Evolutionary conservation across 805 yeast genomes (phyloP), one percentile per base, ranked within the genome.

Genomic region (Isabelozyma pseudorhagii): DNA sequence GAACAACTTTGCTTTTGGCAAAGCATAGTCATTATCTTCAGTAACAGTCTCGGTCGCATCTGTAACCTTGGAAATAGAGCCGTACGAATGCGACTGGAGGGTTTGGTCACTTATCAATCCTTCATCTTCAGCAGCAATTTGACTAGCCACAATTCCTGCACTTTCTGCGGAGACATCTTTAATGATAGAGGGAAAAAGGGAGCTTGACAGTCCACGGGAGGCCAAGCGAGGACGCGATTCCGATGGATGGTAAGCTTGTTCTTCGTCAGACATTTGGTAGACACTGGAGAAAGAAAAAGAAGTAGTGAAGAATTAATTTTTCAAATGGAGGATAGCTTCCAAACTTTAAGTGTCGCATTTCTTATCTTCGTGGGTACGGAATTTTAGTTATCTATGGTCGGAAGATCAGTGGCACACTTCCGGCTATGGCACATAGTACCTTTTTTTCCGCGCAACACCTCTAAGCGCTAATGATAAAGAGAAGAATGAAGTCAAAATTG

Each of bases 121-220:
- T 27, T 57, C 63, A 15, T 66, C 68, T 53, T 71, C 75, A 2
- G 72, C 72, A 3, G 67, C 68, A 6, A 71, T 31, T 46, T 69
- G 75, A 11, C 69, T 65, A 6, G 75, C 75, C 3, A 69, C 55
- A 3, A 68, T 13, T 1, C 75, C 77, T 1, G 74, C 54, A 4
- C 59, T 50, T 1, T 65, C 74, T 0, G 74, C 51, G 2, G 72
- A 62, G 18, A 58, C 44, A 48, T 71, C 77, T 38, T 58, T 56
- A n/a, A 69, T 56, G 8, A 60, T 48, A 44, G 36, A 6, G 7
- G 36, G 36, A 31, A 5, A 2, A 10, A 31, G 36, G 36, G 36
- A 31, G 10, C 36, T 13, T 10, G 36, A 31, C 36, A 31, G 36
- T 13, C n/a, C n/a, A 31, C n/a, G 10, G 10, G 36, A 13, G 4